Evolutionary conservation across 2,329 filamentous ascomycete species (phyloP).

Genomic region (Geosmithia flava): DNA sequence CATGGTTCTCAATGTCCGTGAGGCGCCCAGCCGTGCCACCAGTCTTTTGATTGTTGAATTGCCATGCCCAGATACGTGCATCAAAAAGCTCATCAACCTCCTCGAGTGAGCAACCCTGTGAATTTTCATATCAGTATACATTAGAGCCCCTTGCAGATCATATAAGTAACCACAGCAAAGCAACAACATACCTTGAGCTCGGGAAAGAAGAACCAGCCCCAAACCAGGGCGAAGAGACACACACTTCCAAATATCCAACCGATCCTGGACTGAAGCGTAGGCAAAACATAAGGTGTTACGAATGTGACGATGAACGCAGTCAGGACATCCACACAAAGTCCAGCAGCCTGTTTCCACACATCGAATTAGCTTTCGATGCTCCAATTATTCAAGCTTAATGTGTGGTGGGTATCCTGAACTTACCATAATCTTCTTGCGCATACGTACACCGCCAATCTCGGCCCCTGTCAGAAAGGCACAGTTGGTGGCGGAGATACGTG

Average conservation of each 20-base stretch:
- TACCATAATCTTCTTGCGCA: slow-evolving; percentile 5
- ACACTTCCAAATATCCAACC: slow-evolving; percentile 3
- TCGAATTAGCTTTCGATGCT: neutral
- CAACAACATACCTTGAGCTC: slow-evolving; percentile 1
- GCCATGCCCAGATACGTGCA: slow-evolving; percentile 1
- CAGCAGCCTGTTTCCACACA: no score
- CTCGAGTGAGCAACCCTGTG: slow-evolving; percentile 1
- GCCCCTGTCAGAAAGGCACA: slow-evolving; percentile 1
- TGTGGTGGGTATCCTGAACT: no score
- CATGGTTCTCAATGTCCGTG: neutral
- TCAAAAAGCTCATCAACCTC: slow-evolving; percentile 3
- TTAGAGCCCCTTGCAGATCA: no score
- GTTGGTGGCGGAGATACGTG: slow-evolving; percentile 2
- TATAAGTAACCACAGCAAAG: no score
- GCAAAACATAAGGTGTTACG: slow-evolving; percentile 2
- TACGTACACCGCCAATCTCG: slow-evolving; percentile 2
- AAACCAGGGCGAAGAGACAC: neutral
- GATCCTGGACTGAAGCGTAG: slow-evolving; percentile 1
- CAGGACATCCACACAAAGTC: slow-evolving; percentile 1
- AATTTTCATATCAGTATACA: no score
- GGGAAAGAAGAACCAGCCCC: slow-evolving; percentile 1
- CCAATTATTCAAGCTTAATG: neutral
- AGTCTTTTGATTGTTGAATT: slow-evolving; percentile 1
- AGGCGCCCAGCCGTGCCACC: slow-evolving; percentile 1
- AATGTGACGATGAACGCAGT: slow-evolving; percentile 5